Percentiles rank a stretch among this genome's conserved stretches.
These are phyloP conservation scores for Hyphodiscus hymeniophilus DNA, from an alignment of 495 filamentous ascomycete species.

Conservation along the genomic window DNA sequence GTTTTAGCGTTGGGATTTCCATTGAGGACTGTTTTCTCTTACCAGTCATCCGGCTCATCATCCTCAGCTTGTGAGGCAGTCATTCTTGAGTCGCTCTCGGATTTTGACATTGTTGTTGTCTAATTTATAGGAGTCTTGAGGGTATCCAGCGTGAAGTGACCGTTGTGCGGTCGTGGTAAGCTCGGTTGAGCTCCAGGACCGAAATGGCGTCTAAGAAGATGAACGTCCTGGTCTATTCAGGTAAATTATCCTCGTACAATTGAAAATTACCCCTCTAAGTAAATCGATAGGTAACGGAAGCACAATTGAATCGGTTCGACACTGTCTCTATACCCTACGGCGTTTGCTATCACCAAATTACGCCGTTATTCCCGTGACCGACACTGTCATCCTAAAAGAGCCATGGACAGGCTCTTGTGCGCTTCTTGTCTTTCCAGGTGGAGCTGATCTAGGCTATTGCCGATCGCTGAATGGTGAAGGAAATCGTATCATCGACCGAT, in stretches of 20 bases:
- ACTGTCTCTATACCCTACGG: slow-evolving; percentile 81
- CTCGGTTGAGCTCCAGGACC: slow-evolving; percentile 1
- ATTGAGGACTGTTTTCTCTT: slow-evolving; percentile 23
- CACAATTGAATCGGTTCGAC: slow-evolving; percentile 79
- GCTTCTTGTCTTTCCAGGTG: slow-evolving; percentile 85
- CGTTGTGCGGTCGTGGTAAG: not conserved
- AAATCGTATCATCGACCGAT: slow-evolving; percentile 75
- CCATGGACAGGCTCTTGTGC: slow-evolving; percentile 86
- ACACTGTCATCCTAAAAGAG: slow-evolving; percentile 75
- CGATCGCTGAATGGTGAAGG: slow-evolving; percentile 79
- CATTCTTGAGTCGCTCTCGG: slow-evolving; percentile 34
- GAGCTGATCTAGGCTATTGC: slow-evolving; percentile 91
- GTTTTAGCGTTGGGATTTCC: slow-evolving; percentile 15
- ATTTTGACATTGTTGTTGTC: slow-evolving; percentile 39
- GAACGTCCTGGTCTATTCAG: slow-evolving; percentile 84
- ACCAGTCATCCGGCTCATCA: slow-evolving; percentile 96
- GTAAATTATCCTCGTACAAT: slow-evolving; percentile 33
- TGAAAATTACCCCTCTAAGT: not conserved
- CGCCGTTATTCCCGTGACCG: slow-evolving; percentile 78
- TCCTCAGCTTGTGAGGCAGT: slow-evolving; percentile 40
- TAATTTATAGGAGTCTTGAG: not conserved
- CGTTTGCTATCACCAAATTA: slow-evolving; percentile 88
- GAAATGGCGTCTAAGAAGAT: slow-evolving; percentile 40
- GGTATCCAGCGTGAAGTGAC: not conserved
- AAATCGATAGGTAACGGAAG: slow-evolving; percentile 61